Evolutionary conservation across 768 basidiomycete species (phyloP).

Genomic region (Pulveroboletus ravenelii): DNA sequence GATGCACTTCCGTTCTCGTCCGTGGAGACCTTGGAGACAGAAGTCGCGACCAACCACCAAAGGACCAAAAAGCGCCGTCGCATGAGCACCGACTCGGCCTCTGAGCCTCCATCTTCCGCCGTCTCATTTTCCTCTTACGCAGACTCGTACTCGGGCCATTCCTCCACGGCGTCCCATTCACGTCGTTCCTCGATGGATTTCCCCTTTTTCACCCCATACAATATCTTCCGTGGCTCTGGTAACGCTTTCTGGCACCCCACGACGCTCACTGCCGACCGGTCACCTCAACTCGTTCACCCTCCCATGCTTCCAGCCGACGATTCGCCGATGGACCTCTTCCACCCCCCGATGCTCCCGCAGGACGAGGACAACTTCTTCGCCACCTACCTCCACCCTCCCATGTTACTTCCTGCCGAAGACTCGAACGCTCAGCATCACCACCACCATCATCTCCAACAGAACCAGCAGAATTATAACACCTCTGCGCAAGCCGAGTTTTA

Average conservation of each 20-base stretch:
- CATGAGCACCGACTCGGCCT: constrained; percentile 58
- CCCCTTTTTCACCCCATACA: constrained; percentile 54
- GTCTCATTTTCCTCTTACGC: constrained; percentile 58
- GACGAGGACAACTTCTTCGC: constrained; percentile 63
- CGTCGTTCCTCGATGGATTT: constrained; percentile 62
- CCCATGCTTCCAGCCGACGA: constrained; percentile 65
- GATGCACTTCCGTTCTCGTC: constrained; percentile 54
- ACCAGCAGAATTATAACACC: constrained; percentile 14
- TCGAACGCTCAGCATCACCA: constrained; percentile 17
- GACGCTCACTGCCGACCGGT: constrained; percentile 57
- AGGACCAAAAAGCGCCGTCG: constrained; percentile 63
- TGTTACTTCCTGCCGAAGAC: constrained; percentile 44
- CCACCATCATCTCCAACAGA: constrained; percentile 22
- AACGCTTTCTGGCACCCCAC: constrained; percentile 75
- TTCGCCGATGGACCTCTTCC: constrained; percentile 68
- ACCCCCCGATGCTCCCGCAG: constrained; percentile 54
- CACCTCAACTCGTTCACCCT: constrained; percentile 59
- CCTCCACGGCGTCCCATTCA: constrained; percentile 54
- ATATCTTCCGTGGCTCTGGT: constrained; percentile 51
- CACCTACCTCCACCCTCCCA: constrained; percentile 52
- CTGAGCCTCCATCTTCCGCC: constrained; percentile 56
- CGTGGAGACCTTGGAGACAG: constrained; percentile 44
- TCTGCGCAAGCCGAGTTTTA: constrained; percentile 28
- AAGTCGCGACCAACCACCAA: constrained; percentile 25
- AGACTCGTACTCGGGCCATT: constrained; percentile 56